Evolutionary conservation across 2,329 filamentous ascomycete genomes (phyloP), one percentile per base, ranked within the genome.

Genomic region (Macroventuria anomochaeta): DNA sequence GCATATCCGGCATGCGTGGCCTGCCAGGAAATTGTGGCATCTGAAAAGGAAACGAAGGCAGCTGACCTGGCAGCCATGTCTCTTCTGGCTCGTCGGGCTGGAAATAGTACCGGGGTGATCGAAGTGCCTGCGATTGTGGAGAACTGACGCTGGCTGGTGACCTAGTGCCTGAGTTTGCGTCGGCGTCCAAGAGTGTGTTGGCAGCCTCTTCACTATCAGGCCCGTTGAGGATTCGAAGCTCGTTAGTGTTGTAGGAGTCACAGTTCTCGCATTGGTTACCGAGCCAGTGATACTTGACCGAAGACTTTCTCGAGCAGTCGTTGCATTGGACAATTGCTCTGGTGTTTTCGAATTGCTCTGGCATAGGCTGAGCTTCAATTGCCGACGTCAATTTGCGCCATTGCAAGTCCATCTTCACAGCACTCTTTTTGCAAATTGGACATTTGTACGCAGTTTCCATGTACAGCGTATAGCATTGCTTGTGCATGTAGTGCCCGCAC

Each of bases 351-450:
- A 93, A 96, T 59, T 96, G 90, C 56, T 77, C 76, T 1, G 95
- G 95, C 92, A 99, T 97, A 1, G 95, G 95, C 71, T 99, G 95
- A 37, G 83, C 83, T 60, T 89, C 84, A 55, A 99, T 96, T 42
- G 91, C 88, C 46, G 92, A 85, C 67, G 97, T 93, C 28, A 97
- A 78, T 63, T 95, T 95, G 41, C 91, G 87, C 78, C 97, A 99
- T 64, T 96, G 90, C 31, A 90, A 85, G 70, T 97, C 93, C 93
- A 99, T 99, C 70, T 97, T 97, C 62, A 91, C 86, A n/a, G 96
- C 88, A 60, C 90, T 96, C 75, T 95, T 96, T 77, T 89, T 96
- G 82, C 95, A 99, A 41, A 97, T 92, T 0, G 93, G 95, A 68
- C 95, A 99, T 69, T 93, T 96, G 79, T 97, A 99, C 5, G 93